Evolutionary conservation across 768 basidiomycete species (phyloP), one percentile per base, ranked within the genome.

Genomic region (Serendipita vermifera): DNA sequence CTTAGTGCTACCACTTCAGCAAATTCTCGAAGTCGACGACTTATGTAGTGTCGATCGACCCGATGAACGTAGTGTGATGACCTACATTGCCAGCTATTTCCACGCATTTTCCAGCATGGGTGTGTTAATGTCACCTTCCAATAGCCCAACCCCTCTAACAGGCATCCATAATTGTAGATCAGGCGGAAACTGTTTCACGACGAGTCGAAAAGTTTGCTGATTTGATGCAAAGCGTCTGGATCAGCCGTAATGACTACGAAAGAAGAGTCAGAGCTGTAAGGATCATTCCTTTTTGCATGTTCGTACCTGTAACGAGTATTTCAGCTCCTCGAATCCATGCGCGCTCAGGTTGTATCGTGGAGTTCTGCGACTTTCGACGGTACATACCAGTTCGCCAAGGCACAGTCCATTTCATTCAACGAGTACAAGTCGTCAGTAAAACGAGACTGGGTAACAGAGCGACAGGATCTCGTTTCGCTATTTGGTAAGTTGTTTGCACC

Each of bases 31-130:
- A 75, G 94, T 98, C 0, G 85, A 90, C 55, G 96, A 99, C 73
- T 69, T 99, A 29, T 93, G 90, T 62, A 90, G 92, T 64, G 79
- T 82, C 0, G 73, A 73, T n/a, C 79, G 77, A 43, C 94, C 94
- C 0, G 96, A 99, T 67, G 96, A 99, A 70, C 82, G 91, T 33
- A 90, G 87, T 68, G 88, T 97, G 9, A 97, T 97, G 90, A 97
- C 92, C 3, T 98, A 97, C 62, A 85, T 99, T 41, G 96, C 96
- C 32, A 88, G 88, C 63, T 98, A 78, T 70, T 99, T 99, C 75
- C 96, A 98, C 66, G 93, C 94, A 0, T 99, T 99, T 68, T 94
- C 92, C 0, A 83, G 88, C 0, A 93, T 96, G 85, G 90, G 93
- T 93, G 61, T 53, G 79, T 69, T n/a, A n/a, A 17, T 38, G 33